Conservation (phyloP, 345 rosid species). For the Syzygium jambos region DNA sequence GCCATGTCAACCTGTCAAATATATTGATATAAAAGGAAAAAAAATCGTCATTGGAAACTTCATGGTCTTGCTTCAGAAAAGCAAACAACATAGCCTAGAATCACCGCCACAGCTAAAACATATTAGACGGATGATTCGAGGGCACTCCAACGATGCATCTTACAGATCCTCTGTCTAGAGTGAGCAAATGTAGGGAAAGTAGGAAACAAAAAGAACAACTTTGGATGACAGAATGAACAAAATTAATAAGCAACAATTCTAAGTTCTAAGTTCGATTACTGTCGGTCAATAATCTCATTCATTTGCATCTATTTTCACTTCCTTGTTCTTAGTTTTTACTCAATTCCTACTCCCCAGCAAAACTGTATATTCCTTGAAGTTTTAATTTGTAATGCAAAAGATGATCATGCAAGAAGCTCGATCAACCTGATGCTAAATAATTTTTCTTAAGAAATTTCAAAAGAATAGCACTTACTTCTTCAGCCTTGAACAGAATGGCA, state of each 20-base stretch:
- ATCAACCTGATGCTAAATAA: background rate
- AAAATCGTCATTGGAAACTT: background rate
- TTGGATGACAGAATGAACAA: background rate
- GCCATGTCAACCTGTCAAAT: constrained; percentile 77
- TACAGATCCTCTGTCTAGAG: background rate
- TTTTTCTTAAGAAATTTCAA: background rate
- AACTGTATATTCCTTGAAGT: background rate
- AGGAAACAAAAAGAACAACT: background rate
- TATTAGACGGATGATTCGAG: background rate
- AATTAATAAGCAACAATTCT: background rate
- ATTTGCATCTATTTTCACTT: background rate
- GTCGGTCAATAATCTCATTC: background rate
- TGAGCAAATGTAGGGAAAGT: background rate
- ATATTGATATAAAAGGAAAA: constrained; percentile 1
- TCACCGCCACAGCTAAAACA: background rate
- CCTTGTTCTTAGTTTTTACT: background rate
- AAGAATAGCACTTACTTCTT: constrained; percentile 55
- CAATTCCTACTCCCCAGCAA: background rate
- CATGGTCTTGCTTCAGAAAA: background rate
- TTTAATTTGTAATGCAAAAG: background rate
- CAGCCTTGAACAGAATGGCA: constrained; percentile 68
- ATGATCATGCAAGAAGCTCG: background rate
- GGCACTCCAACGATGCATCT: background rate
- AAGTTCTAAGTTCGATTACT: background rate
- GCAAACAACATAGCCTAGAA: background rate